phyloP scores from a whole-genome alignment of 73 alveolate genomes.

The Durusdinium trenchii region DNA sequence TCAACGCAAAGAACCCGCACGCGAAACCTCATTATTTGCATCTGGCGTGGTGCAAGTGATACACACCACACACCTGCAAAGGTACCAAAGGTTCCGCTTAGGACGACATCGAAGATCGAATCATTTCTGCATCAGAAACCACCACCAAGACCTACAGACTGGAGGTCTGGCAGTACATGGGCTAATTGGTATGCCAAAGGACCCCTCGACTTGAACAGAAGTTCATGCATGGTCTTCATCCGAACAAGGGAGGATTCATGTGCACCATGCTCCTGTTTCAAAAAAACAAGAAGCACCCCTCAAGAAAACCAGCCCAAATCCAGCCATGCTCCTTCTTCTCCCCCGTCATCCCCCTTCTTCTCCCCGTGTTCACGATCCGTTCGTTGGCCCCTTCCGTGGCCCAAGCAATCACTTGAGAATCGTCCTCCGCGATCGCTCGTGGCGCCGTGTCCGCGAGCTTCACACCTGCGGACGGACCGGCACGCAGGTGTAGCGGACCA shows the following conservation, averaged over 20 bases:
- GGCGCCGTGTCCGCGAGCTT: slow-evolving; percentile 56
- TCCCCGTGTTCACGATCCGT: background rate
- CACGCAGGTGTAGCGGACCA: too few species aligned
- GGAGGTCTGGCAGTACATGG: too few species aligned
- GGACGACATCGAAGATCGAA: too few species aligned
- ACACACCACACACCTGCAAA: too few species aligned
- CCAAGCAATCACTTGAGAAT: slow-evolving; percentile 49
- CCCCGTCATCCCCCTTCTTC: background rate
- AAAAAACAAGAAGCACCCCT: background rate
- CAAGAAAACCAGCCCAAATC: background rate
- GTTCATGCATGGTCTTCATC: too few species aligned
- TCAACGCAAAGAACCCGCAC: background rate
- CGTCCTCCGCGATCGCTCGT: slow-evolving; percentile 67
- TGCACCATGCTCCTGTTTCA: background rate
- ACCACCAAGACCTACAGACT: too few species aligned
- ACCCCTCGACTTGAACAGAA: too few species aligned
- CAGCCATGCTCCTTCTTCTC: background rate
- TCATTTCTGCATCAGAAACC: too few species aligned
- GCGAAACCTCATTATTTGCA: too few species aligned
- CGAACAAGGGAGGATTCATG: background rate
- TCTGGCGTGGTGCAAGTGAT: too few species aligned
- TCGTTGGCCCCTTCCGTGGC: background rate
- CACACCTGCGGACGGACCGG: background rate
- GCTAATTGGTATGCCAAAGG: too few species aligned
- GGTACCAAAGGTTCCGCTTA: too few species aligned